Evolutionary conservation across 2,329 filamentous ascomycete genomes (phyloP).

Genomic region (Fusarium austroafricanum): DNA sequence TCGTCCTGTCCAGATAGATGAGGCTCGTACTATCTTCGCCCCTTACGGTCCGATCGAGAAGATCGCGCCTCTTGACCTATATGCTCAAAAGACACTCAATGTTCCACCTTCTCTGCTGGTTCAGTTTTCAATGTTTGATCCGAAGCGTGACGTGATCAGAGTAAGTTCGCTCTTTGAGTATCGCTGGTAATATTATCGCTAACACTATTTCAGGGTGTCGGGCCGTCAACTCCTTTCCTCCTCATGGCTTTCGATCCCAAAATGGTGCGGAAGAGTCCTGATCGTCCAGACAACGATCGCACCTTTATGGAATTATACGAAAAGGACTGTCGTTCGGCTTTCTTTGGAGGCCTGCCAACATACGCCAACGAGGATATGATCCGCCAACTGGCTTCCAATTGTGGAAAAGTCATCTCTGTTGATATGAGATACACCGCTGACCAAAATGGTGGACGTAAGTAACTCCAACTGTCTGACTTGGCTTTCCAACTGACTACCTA

Average conservation of each 20-base stretch:
- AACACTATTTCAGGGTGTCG: background rate
- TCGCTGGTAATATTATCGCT: background rate
- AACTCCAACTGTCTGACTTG: background rate
- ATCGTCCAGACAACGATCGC: conserved; percentile 6
- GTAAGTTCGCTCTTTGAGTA: conserved; percentile 52
- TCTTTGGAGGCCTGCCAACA: conserved; percentile 59
- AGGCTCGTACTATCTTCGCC: conserved; percentile 58
- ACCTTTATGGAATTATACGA: conserved; percentile 52
- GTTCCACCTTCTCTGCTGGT: conserved; percentile 58
- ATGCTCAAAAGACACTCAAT: conserved; percentile 50
- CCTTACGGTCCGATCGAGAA: conserved; percentile 58
- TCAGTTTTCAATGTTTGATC: conserved; percentile 64
- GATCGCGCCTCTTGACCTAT: conserved; percentile 51
- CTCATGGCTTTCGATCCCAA: conserved; percentile 29
- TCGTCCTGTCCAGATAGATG: conserved; percentile 53
- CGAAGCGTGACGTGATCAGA: conserved; percentile 60
- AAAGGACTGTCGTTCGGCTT: conserved; percentile 60
- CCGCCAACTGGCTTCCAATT: conserved; percentile 50
- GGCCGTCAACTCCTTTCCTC: background rate
- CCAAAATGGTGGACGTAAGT: conserved; percentile 25
- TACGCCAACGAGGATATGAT: conserved; percentile 53
- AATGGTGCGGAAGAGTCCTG: conserved; percentile 11
- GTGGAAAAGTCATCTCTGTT: conserved; percentile 51
- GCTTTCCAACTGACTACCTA: conserved; percentile 28
- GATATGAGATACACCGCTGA: conserved; percentile 13